Conservation (phyloP, 768 basidiomycete species). For the Royoungia palumana region DNA sequence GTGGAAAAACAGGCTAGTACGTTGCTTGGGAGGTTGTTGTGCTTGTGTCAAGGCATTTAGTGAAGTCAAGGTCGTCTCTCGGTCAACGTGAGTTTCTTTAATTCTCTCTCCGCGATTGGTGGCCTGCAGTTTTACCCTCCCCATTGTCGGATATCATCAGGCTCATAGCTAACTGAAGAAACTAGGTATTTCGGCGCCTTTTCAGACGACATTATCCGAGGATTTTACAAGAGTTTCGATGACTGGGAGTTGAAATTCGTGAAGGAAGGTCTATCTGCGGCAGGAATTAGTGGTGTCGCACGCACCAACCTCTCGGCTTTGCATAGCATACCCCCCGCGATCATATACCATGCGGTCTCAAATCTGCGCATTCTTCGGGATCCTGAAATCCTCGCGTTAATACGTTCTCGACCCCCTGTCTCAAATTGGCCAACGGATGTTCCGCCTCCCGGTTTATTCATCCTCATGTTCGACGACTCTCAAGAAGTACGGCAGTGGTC, state of each 20-base stretch:
- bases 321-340: conserved; percentile 44
- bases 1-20: conserved; percentile 60
- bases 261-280: conserved; percentile 42
- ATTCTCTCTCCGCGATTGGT: background rate
- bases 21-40: conserved; percentile 60
- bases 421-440: conserved; percentile 55
- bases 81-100: conserved; percentile 61
- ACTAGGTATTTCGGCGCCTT: conserved; percentile 75
- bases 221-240: conserved; percentile 63
- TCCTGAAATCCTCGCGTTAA: conserved; percentile 38
- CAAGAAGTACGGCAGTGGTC: conserved; percentile 60
- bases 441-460: conserved; percentile 58
- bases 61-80: conserved; percentile 59
- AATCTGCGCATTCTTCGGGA: conserved; percentile 59
- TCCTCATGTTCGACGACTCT: conserved; percentile 53
- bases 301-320: conserved; percentile 29
- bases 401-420: conserved; percentile 25
- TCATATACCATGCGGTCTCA: conserved; percentile 60
- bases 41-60: conserved; percentile 69
- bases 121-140: conserved; percentile 7
- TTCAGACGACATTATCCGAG: conserved; percentile 41
- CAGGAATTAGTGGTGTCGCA: conserved; percentile 18
- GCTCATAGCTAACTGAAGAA: conserved; percentile 14
- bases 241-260: conserved; percentile 61
- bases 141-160: conserved; percentile 2